Evolutionary conservation across 1,284 basidiomycete species (phyloP), one percentile per base, ranked within the genome.

Genomic region (Boletus semigastroideus): DNA sequence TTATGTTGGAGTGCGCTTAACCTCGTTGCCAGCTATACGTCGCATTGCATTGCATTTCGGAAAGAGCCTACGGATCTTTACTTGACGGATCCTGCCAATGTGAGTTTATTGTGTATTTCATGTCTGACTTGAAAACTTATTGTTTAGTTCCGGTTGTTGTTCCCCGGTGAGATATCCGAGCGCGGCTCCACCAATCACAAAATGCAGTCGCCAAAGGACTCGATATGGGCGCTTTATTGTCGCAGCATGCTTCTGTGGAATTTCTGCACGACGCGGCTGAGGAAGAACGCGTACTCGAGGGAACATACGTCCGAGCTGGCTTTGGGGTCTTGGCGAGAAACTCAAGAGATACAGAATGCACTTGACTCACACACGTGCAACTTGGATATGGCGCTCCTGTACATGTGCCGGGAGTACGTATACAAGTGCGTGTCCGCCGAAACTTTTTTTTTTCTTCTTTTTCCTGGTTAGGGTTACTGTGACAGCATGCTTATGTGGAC

Each of bases 211-310:
- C 76, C 83, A 12, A 88, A 88, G 64, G 85, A 90, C 56, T 83
- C 83, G 10, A 74, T 90, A 4, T 90, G 87, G 86, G 87, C 86
- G 0, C 72, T 91, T 31, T 87, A 88, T 62, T 88, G 84, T 69
- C 82, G 88, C 45, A 82, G 82, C 63, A 86, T 90, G 84, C 75
- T 91, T 12, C 73, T 90, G 1, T 89, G 86, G 83, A 86, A 80
- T 62, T 84, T 82, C 60, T 84, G 81, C 59, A 74, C 77, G 56
- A 74, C 76, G 53, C 77, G 77, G 20, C 72, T 83, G 46, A 68
- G 77, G 53, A 70, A 72, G 48, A 70, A 71, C 17, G 59, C 67
- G 0, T 72, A 74, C 57, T 62, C 71, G 14, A 74, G 74, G 16
- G 76, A 82, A 34, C 77, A 82, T 25, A 77, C 79, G 42, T 77